Base-by-base conservation (phyloP, 1,139 yeast species). In the Sugiyamaella novakii region DNA sequence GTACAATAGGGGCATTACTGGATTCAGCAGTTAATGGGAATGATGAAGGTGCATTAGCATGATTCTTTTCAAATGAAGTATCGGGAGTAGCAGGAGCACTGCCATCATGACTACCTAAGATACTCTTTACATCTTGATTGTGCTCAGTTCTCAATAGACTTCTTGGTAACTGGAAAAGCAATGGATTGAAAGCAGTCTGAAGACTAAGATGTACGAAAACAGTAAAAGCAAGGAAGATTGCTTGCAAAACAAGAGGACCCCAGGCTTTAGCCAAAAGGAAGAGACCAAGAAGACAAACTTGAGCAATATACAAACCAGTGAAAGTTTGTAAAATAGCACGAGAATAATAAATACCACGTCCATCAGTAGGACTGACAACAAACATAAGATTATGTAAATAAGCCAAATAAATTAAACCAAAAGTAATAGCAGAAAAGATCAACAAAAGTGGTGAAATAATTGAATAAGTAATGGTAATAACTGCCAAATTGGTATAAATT, bases 251-350 rank as follows among this genome's bases (percentile, higher is more conserved):
- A 56, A 91, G 78, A 42, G 96, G 95, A 34, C 96, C 97, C 96
- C 96, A 91, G 50, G 95, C 87, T 75, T 88, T 87, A 56, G 95
- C 94, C 61, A 89, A 88, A 22, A 82, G 87, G 65, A 89, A 88
- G 55, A 92, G 74, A 50, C 95, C 97, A 56, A 91, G 70, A 63
- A 92, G 64, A 72, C 96, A 87, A 27, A 89, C 68, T 68, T 92
- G 92, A 17, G 94, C 95, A 57, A 92, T 69, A 67, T 92, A 92
- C 40, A 92, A 69, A 50, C 98, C 98, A 35, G 86, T 83, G 63
- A 92, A 81, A 0, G 92, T 83, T 70, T 92, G 96, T 69, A 83
- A 84, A 54, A 92, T 72, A 1, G 97, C 97, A 57, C 84, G 78
- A 50, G 96, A 95, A 66, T 88, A 92, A 68, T 84, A 84, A 53